Base-by-base conservation (phyloP, 176 grass and related monocot species). In the Cenchrus purpureus region DNA sequence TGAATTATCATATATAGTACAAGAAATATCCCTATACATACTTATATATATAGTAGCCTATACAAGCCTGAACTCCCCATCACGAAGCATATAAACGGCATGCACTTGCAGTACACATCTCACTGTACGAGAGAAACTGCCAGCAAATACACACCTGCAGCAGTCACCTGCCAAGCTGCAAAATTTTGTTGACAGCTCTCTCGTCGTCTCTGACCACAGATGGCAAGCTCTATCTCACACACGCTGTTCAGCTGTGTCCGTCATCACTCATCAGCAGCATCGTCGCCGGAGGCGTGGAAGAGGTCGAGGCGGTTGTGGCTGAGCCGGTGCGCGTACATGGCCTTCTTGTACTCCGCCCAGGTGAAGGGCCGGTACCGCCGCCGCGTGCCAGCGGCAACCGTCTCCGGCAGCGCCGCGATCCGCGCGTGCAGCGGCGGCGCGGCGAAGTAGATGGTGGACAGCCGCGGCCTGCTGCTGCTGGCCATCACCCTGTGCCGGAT, bases 301-400 rank as follows among this genome's bases (percentile, higher is more conserved):
- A 94, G 86, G 31, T 96, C 86, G 50, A 99, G 97, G 2, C 93
- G 90, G 72, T 86, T 87, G 73, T 94, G 79, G 87, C 91, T 92
- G 5, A 96, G 91, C 78, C 91, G 89, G 48, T 88, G 88, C 66
- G 77, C 76, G 65, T 96, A 99, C 97, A 99, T 99, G 40, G 86
- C 80, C 88, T 84, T 95, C 90, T 98, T 98, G 91, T 94, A 99
- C 79, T 99, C 97, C 6, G 73, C 86, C 93, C 91, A 99, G 17
- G 97, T 99, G 84, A 96, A 96, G 0, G 91, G 65, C 11, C 84
- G 84, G 51, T 99, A 99, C 31, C 78, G 78, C 52, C 84, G 43
- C 0, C 84, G 88, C 76, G 57, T 29, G 19, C 5, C 75, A 10
- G 74, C 45, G 28, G 79, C 60, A 20, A 99, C 84, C 62, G 54